phyloP scores from a whole-genome alignment of 306 rosid species.

The Vicia sativa region DNA sequence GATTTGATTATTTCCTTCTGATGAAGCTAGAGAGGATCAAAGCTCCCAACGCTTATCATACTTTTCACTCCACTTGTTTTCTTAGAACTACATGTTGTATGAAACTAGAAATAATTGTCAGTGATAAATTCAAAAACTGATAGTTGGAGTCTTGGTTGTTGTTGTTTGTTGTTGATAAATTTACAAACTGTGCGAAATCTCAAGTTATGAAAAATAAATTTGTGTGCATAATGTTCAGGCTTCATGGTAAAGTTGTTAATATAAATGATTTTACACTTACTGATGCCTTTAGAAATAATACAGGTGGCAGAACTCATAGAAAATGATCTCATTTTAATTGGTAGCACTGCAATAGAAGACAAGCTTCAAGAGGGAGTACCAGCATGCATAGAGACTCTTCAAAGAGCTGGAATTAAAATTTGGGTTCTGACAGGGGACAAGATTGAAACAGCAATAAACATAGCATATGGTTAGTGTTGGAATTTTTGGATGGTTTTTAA shows the following conservation, averaged over 20 bases:
- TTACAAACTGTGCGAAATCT: slow-evolving; percentile 11
- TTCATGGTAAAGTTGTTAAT: slow-evolving; percentile 23
- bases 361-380: slow-evolving; percentile 99
- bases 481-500: slow-evolving; percentile 12
- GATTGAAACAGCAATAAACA: slow-evolving; percentile 98
- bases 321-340: slow-evolving; percentile 80
- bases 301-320: slow-evolving; percentile 97
- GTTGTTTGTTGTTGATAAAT: neutral
- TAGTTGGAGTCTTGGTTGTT: too few species aligned
- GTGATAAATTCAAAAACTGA: slow-evolving; percentile 8
- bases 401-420: slow-evolving; percentile 94
- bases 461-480: slow-evolving; percentile 81
- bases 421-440: slow-evolving; percentile 99
- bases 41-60: slow-evolving; percentile 47
- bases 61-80: slow-evolving; percentile 14
- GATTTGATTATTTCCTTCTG: neutral
- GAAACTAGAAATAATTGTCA: slow-evolving; percentile 14
- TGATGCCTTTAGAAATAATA: slow-evolving; percentile 42
- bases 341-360: slow-evolving; percentile 98
- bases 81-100: neutral
- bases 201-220: slow-evolving; percentile 8
- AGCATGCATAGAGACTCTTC: slow-evolving; percentile 86
- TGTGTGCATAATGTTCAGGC: slow-evolving; percentile 26
- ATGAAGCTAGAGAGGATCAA: slow-evolving; percentile 29
- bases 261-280: slow-evolving; percentile 22